Base-by-base conservation (phyloP, 176 grass and related monocot genomes). In the Ananas comosus region DNA sequence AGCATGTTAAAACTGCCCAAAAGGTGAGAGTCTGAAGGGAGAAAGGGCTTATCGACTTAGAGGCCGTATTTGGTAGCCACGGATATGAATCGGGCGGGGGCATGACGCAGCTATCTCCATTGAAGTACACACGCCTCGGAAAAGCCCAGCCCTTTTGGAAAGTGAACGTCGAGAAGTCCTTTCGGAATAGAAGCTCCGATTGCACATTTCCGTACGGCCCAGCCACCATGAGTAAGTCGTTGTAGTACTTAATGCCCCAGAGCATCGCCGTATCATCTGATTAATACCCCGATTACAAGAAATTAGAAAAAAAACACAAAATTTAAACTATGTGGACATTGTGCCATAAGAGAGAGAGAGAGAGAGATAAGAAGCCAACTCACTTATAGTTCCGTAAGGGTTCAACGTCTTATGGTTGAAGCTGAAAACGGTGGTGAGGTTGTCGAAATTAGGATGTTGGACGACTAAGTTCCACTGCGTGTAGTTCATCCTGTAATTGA, bases 401-500 rank as follows among this genome's bases (percentile, higher is more conserved):
- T 74, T 83, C 42, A 89, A 51, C 22, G 80, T 56, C 68, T 80
- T 86, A 50, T 90, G 86, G 73, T 82, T 90, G 81, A 89, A 94
- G 78, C 86, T 94, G 73, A 80, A 94, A 75, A 87, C 71, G 48
- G 75, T 86, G 0, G 68, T 90, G 14, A 94, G 52, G 48, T 89
- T 82, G 63, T 94, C 64, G 9, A 94, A 94, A 74, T 90, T 90
- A 12, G 86, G 86, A 53, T 94, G 86, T 33, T 82, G 81, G 56
- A 77, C 78, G 14, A 90, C 91, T 56, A 90, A 66, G 77, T 90
- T 94, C 86, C 86, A 94, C 72, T 87, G 81, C 0, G 75, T 82
- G 75, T 94, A 94, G 76, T 94, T 94, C 83, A 84, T 90, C 65
- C 83, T 50, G 72, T 89, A 89, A 75, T 94, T 94, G 52, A 78